Evolutionary conservation across 306 rosid species (phyloP).

Genomic region (Mimosa pudica): DNA sequence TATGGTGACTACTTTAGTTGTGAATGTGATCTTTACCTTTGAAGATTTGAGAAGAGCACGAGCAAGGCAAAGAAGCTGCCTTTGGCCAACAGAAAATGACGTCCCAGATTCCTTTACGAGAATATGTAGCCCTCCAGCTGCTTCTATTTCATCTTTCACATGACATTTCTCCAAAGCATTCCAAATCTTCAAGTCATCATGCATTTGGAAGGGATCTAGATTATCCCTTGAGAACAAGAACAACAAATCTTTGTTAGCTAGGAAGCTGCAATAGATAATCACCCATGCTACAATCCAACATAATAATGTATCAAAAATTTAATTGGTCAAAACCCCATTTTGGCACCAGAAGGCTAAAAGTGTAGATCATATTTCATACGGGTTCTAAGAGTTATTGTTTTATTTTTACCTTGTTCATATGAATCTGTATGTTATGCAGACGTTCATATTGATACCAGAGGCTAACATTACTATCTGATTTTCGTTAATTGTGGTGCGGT

Average conservation of each 20-base stretch:
- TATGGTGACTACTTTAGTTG: neutral
- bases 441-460: neutral
- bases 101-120: slow-evolving; percentile 69
- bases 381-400: neutral
- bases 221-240: slow-evolving; percentile 58
- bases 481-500: neutral
- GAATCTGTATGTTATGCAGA: neutral
- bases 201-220: slow-evolving; percentile 72
- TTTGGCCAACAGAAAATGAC: slow-evolving; percentile 90
- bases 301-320: neutral
- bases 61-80: slow-evolving; percentile 95
- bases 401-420: neutral
- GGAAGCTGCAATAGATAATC: slow-evolving; percentile 31
- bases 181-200: slow-evolving; percentile 76
- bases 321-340: neutral
- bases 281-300: slow-evolving; percentile 20
- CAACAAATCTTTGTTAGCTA: slow-evolving; percentile 1
- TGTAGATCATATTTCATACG: neutral
- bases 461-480: neutral
- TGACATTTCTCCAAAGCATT: slow-evolving; percentile 78
- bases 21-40: slow-evolving; percentile 49
- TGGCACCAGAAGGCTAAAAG: neutral
- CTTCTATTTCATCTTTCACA: slow-evolving; percentile 81
- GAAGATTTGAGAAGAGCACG: slow-evolving; percentile 92
- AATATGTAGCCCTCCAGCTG: slow-evolving; percentile 77